A percentile compares a stretch with the other conserved stretches of the same genome.
Evolutionary conservation across 2,329 filamentous ascomycete species (phyloP).

Genomic region (Colletotrichum endophyticum): DNA sequence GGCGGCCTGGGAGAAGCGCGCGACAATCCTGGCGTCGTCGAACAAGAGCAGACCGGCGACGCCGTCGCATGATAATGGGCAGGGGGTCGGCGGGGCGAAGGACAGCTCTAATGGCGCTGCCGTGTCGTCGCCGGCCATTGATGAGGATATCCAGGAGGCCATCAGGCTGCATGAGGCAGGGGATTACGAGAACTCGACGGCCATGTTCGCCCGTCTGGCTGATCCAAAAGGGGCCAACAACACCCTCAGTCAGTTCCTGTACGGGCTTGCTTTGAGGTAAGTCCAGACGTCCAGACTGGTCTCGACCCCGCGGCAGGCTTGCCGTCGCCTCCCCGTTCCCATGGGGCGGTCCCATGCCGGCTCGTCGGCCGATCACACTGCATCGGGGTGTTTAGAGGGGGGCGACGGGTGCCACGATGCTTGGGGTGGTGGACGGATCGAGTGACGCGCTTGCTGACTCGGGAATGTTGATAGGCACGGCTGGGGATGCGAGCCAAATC

Average conservation of each 20-base stretch:
- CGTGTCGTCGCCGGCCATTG: constrained; percentile 58
- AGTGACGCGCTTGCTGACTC: not conserved
- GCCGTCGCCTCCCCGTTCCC: not conserved
- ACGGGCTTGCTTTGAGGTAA: constrained; percentile 87
- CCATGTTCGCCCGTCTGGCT: constrained; percentile 82
- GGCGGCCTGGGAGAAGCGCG: constrained; percentile 86
- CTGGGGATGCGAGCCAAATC: constrained; percentile 84
- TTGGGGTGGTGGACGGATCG: not conserved
- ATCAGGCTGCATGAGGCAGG: constrained; percentile 91
- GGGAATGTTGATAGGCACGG: constrained; percentile 70
- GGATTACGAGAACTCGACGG: constrained; percentile 79
- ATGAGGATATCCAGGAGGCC: constrained; percentile 88
- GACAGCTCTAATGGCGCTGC: constrained; percentile 21
- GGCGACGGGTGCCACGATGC: not conserved
- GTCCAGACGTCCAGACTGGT: constrained; percentile 31
- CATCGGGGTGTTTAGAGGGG: not conserved
- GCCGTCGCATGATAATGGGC: constrained; percentile 28
- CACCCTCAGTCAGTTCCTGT: constrained; percentile 92
- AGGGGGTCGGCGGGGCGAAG: constrained; percentile 4
- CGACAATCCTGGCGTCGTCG: constrained; percentile 81
- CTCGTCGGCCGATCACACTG: not conserved
- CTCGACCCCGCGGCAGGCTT: not conserved
- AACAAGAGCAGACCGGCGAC: constrained; percentile 54
- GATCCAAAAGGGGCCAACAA: constrained; percentile 87
- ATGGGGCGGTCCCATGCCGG: not conserved